Conservation (phyloP, 257 asterid species). For the Nicotiana knightiana region DNA sequence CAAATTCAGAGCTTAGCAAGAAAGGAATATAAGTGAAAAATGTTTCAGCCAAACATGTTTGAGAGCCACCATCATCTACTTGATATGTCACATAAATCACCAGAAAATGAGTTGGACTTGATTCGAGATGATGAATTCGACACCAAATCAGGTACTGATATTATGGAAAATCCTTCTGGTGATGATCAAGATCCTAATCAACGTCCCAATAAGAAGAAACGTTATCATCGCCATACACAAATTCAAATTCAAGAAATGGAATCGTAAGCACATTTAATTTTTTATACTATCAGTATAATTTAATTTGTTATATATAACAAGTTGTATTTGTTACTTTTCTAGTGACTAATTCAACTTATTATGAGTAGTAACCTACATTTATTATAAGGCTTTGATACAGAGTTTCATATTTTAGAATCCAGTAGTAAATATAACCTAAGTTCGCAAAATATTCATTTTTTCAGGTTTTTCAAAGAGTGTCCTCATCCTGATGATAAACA, state of each 20-base stretch:
- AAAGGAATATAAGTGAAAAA: slow-evolving; percentile 14
- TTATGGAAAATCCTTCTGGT: slow-evolving; percentile 55
- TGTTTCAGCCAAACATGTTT: slow-evolving; percentile 68
- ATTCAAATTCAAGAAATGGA: slow-evolving; percentile 76
- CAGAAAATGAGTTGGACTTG: slow-evolving; percentile 48
- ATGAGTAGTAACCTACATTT: background rate
- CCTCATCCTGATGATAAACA: slow-evolving; percentile 97
- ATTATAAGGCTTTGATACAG: too few relatives aligned
- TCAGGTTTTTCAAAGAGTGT: slow-evolving; percentile 71
- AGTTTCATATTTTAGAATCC: too few relatives aligned
- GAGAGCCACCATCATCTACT: slow-evolving; percentile 58
- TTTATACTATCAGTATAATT: background rate
- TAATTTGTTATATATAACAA: too few relatives aligned
- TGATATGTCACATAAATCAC: slow-evolving; percentile 46
- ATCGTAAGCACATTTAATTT: slow-evolving; percentile 32
- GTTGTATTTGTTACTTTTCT: background rate
- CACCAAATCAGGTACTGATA: slow-evolving; percentile 59
- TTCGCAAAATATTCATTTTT: background rate
- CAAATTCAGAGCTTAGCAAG: background rate
- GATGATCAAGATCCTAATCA: slow-evolving; percentile 68
- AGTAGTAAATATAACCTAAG: too few relatives aligned
- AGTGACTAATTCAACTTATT: background rate
- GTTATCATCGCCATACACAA: slow-evolving; percentile 73
- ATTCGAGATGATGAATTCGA: slow-evolving; percentile 58
- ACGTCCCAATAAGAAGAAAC: slow-evolving; percentile 63